Evolutionary conservation across 192 early-diverging fungal species (phyloP).

Genomic region (Entomortierella chlamydospora): DNA sequence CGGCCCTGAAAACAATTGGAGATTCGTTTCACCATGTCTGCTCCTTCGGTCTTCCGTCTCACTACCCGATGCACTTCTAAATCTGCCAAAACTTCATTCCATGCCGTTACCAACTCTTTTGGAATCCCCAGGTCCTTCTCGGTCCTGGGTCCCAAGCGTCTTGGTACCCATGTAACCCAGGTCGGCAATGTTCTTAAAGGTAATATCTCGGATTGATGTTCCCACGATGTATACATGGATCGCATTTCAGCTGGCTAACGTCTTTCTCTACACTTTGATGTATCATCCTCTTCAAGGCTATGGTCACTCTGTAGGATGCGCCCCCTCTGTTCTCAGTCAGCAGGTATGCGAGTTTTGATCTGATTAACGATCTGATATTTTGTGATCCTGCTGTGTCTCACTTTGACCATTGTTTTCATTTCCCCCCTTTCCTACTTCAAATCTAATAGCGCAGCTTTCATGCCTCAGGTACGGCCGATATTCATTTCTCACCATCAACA

Average conservation of each 20-base stretch:
- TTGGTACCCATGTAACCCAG: slow-evolving; percentile 17
- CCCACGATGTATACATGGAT: neutral
- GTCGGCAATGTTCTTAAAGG: slow-evolving; percentile 31
- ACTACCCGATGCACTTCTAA: slow-evolving; percentile 4
- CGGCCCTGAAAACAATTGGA: too few relatives aligned
- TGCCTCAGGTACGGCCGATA: slow-evolving; percentile 42
- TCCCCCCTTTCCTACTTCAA: neutral
- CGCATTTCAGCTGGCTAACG: too few relatives aligned
- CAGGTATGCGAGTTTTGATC: slow-evolving; percentile 21
- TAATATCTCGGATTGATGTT: too few relatives aligned
- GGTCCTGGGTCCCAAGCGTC: slow-evolving; percentile 28
- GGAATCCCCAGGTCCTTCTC: slow-evolving; percentile 41
- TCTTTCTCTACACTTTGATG: neutral
- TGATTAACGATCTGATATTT: neutral
- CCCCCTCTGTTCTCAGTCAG: slow-evolving; percentile 40
- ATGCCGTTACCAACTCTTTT: slow-evolving; percentile 1
- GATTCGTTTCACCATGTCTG: slow-evolving; percentile 13
- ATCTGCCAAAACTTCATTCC: neutral
- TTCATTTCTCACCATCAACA: neutral
- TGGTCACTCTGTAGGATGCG: slow-evolving; percentile 39
- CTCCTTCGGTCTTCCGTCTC: slow-evolving; percentile 15
- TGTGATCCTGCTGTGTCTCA: neutral
- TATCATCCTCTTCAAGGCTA: slow-evolving; percentile 17
- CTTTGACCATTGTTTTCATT: neutral
- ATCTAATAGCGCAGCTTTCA: slow-evolving; percentile 42